phyloP scores from a whole-genome alignment of 2,329 filamentous ascomycete genomes.

The Curvularia lunata region DNA sequence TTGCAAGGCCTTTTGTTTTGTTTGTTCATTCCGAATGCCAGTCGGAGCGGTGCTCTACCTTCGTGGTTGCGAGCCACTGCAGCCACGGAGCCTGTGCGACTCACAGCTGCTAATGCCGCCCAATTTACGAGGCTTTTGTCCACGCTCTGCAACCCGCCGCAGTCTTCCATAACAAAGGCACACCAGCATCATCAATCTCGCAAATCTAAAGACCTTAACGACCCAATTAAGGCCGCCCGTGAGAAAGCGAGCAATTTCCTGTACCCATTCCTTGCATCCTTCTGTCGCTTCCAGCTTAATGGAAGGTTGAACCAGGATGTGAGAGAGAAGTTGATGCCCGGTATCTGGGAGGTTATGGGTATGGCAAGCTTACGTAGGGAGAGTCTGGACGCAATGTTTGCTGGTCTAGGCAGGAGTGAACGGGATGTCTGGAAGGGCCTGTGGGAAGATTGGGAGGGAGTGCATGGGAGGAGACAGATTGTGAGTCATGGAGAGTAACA shows the following conservation, averaged over 20 bases:
- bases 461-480: slow-evolving; percentile 29
- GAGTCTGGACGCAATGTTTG: slow-evolving; percentile 47
- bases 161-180: slow-evolving; percentile 58
- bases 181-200: slow-evolving; percentile 40
- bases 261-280: slow-evolving; percentile 64
- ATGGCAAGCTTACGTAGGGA: slow-evolving; percentile 42
- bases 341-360: slow-evolving; percentile 51
- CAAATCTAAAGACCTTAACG: slow-evolving; percentile 56
- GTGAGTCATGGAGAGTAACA: slow-evolving; percentile 16
- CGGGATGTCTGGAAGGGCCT: slow-evolving; percentile 48
- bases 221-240: slow-evolving; percentile 65
- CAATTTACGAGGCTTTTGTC: slow-evolving; percentile 63
- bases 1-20: slow-evolving; percentile 62
- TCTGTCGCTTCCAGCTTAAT: slow-evolving; percentile 60
- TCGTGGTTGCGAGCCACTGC: slow-evolving; percentile 38
- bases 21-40: slow-evolving; percentile 58
- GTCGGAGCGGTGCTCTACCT: slow-evolving; percentile 35
- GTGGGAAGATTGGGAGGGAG: slow-evolving; percentile 46
- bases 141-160: slow-evolving; percentile 67
- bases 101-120: slow-evolving; percentile 54
- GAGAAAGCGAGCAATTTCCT: slow-evolving; percentile 64
- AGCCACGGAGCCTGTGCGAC: slow-evolving; percentile 21
- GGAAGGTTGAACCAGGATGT: slow-evolving; percentile 58
- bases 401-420: slow-evolving; percentile 41
- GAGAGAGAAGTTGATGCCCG: slow-evolving; percentile 65